Evolutionary conservation across 73 alveolate species (phyloP), one percentile per base, ranked within the genome.

Genomic region (Uronychia binucleata): DNA sequence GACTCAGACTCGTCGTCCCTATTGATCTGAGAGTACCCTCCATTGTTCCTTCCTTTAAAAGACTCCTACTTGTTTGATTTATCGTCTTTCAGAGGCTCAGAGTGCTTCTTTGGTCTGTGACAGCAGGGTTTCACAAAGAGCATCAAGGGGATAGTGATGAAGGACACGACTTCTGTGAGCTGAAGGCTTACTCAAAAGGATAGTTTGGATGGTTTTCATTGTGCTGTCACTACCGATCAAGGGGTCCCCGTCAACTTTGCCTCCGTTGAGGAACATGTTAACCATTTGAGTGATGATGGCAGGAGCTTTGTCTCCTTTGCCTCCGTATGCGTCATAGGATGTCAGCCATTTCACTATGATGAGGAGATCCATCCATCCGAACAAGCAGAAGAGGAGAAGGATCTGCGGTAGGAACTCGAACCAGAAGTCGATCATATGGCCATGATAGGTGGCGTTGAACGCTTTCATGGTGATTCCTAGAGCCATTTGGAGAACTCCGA

Each of bases 291-390:
- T 82, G 58, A 90, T 90, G 28, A 90, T 77, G 0, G 87, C 74
- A 0, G 95, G 95, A 14, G 95, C 93, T 57, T 77, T 29, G 31
- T 57, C 67, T 46, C 67, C 67, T 19, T 46, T 19, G 19, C 67
- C 67, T 11, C 67, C 67, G 19, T 11, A 11, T 11, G 67, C 67
- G 19, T 46, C 67, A 46, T 46, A 79, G 1, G 19, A 30, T 1
- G 77, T 34, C 27, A 58, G n/a, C 99, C 99, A 96, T 88, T 96
- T 96, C 26, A 92, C 79, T 74, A 96, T 80, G 31, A 96, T 91
- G 31, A 96, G 92, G 74, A 93, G 33, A 90, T 96, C 97, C 98
- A 96, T 95, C 91, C 96, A 96, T 30, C 99, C 99, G 86, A 96
- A 96, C 75, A 94, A 87, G 46, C 91, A 90, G 0, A 84, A 30